Conservation (phyloP, 1,284 basidiomycete species). For the Spongiforma sp. region DNA sequence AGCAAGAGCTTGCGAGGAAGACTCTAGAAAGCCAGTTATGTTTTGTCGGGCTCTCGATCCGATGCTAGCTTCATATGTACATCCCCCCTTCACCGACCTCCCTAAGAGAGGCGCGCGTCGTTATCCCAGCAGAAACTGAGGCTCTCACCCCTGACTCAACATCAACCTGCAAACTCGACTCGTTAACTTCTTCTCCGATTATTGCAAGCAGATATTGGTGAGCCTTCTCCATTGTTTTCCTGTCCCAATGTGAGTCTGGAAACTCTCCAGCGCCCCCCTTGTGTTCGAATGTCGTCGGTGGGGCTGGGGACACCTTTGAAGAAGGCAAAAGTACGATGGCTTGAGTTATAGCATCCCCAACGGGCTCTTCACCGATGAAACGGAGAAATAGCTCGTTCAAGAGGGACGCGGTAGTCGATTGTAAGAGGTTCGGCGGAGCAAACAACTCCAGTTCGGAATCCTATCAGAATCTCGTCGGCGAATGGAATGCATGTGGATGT, state of each 20-base stretch:
- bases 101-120: constrained; percentile 15
- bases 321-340: constrained; percentile 56
- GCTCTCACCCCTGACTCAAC: constrained; percentile 3
- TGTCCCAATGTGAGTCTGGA: constrained; percentile 44
- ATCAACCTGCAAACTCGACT: constrained; percentile 12
- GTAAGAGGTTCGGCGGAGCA: constrained; percentile 63
- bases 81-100: constrained; percentile 58
- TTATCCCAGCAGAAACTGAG: background rate
- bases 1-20: too few relatives aligned
- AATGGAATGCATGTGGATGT: background rate
- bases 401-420: constrained; percentile 60
- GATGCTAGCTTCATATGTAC: constrained; percentile 51
- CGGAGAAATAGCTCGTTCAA: constrained; percentile 41
- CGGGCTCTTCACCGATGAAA: constrained; percentile 25
- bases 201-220: constrained; percentile 43
- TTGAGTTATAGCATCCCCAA: constrained; percentile 10
- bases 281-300: constrained; percentile 43
- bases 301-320: constrained; percentile 45
- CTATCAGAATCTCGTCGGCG: constrained; percentile 5
- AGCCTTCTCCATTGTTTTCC: constrained; percentile 39
- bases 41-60: too few relatives aligned
- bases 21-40: too few relatives aligned
- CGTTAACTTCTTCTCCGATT: constrained; percentile 28
- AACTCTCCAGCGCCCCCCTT: constrained; percentile 38
- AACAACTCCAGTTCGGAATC: constrained; percentile 42